A percentile compares a stretch with the other conserved stretches of the same genome.
Conservation (phyloP, 345 rosid species). For the Linum usitatissimum region DNA sequence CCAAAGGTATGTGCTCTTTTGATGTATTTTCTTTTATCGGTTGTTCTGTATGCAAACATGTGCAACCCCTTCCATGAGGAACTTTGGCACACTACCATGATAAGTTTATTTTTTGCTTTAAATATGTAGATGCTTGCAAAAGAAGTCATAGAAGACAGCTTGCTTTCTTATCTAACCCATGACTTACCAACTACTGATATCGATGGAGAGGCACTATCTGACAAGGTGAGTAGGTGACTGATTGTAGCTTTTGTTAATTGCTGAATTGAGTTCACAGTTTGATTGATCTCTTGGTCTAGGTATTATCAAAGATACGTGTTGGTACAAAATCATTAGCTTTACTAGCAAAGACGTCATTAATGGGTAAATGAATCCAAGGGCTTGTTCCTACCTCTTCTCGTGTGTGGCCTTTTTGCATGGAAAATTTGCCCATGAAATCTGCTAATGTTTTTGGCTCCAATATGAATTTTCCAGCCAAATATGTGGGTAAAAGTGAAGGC, state of each 20-base stretch:
- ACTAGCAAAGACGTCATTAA: conserved; percentile 62
- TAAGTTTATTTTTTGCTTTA: conserved; percentile 8
- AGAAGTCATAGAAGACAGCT: conserved; percentile 71
- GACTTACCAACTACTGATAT: conserved; percentile 40
- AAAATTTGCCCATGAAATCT: conserved; percentile 10
- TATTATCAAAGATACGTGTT: conserved; percentile 61
- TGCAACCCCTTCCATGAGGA: not conserved
- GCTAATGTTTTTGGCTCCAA: conserved; percentile 12
- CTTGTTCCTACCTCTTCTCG: conserved; percentile 2
- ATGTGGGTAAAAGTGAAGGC: conserved; percentile 83
- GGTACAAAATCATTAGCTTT: conserved; percentile 76
- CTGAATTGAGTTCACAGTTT: conserved; percentile 8
- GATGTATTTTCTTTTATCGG: conserved; percentile 6
- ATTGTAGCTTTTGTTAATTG: conserved; percentile 10
- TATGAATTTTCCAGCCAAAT: conserved; percentile 51
- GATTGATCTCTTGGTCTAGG: conserved; percentile 30
- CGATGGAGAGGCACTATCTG: conserved; percentile 33
- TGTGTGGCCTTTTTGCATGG: not conserved
- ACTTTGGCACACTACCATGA: not conserved
- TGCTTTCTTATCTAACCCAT: conserved; percentile 61
- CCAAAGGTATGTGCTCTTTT: conserved; percentile 53
- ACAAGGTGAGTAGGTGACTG: conserved; percentile 59
- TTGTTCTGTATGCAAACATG: not conserved
- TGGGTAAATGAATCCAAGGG: conserved; percentile 46
- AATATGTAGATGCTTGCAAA: conserved; percentile 71